phyloP scores from a whole-genome alignment of 208 protist genomes.

The Lotmaria passim region DNA sequence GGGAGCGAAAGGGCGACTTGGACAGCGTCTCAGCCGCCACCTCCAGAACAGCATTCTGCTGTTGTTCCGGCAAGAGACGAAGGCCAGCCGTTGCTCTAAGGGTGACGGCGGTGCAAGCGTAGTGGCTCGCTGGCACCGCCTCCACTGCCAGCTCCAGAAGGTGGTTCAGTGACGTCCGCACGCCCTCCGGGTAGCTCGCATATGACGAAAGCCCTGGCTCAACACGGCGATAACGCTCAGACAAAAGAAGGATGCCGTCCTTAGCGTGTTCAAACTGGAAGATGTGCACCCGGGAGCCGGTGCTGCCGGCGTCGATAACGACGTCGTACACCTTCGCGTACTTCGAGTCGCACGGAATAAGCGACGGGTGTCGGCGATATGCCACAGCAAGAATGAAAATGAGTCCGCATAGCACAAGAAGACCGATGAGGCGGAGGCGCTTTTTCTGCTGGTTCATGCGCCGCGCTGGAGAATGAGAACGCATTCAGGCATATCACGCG shows the following conservation, averaged over 20 bases:
- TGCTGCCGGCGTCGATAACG: conserved; percentile 76
- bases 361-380: not conserved
- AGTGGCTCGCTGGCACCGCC: conserved; percentile 36
- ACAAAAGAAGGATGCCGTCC: conserved; percentile 33
- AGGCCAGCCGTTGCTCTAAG: conserved; percentile 77
- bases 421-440: conserved; percentile 8
- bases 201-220: conserved; percentile 63
- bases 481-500: conserved; percentile 8
- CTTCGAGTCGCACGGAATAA: conserved; percentile 20
- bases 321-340: conserved; percentile 49
- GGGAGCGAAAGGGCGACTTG: conserved; percentile 35
- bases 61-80: conserved; percentile 42
- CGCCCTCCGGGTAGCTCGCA: conserved; percentile 23
- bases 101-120: conserved; percentile 47
- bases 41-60: conserved; percentile 37
- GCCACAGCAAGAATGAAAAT: conserved; percentile 7
- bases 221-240: conserved; percentile 48
- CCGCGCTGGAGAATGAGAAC: not conserved
- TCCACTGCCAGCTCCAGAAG: conserved; percentile 42
- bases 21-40: conserved; percentile 29
- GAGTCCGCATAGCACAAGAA: conserved; percentile 7
- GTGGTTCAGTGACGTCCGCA: conserved; percentile 23
- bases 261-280: conserved; percentile 49
- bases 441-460: conserved; percentile 14
- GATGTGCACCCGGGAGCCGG: conserved; percentile 70